Base-by-base conservation (phyloP, 225 moss, liverwort and hornwort species). In the Takakia lepidozioides region DNA sequence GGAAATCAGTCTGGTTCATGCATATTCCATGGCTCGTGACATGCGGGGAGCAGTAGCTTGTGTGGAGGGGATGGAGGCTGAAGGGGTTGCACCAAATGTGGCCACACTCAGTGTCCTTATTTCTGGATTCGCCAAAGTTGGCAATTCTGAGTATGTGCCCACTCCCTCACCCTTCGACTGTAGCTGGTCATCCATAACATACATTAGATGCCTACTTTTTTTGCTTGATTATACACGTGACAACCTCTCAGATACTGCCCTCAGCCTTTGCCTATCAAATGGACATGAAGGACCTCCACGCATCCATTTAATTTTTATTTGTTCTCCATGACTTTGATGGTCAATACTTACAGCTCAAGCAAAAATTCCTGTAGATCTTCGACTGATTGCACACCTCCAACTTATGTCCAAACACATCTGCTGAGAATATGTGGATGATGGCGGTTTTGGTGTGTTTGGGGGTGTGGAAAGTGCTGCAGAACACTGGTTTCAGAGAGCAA, bases 51-150 rank as follows among this genome's bases (percentile, higher is more conserved):
- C 87, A 66, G 73, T 84, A 40, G 63, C 66, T 40, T 77, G 74
- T 63, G 68, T 80, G 14, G 84, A 81, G 55, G 87, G 81, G 66
- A 87, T 87, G 87, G 83, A 74, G 65, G 80, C 73, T 37, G 87
- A 77, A 51, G 83, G 71, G 29, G 52, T 87, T 25, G 9, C 42
- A 43, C 65, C 80, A 25, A 87, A 80, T 69, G 83, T 66, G 54
- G 84, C 87, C 26, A 87, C 87, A 9, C 73, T 71, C 43, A 87
- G 83, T 70, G 87, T 87, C 52, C 57, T 87, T 28, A 87, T 87
- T 44, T 83, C 80, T n/a, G 87, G 87, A 34, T 84, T 71, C 47
- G 73, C 71, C 44, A 81, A 63, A 77, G 28, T 63, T 55, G 60
- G 76, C 45, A 69, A 87, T 58, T 65, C 66, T 54, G 61, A 80